Evolutionary conservation across 352 stramenopile genomes (phyloP).

Genomic region (Globisporangium cederbergense): DNA sequence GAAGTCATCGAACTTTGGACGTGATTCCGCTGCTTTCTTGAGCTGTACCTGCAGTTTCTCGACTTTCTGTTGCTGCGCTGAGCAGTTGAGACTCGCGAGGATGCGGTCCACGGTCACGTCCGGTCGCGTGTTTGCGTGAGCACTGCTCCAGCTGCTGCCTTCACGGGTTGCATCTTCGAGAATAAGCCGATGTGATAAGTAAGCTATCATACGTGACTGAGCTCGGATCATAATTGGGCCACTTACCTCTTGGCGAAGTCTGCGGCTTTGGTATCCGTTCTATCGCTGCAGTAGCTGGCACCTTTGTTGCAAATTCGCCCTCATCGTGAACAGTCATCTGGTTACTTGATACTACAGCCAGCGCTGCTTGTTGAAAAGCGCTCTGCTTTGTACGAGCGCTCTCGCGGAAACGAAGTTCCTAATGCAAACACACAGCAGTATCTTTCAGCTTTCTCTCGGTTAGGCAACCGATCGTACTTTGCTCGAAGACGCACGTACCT

Average conservation of each 20-base stretch:
- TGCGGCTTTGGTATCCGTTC: neutral
- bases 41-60: conserved; percentile 33
- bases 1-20: conserved; percentile 25
- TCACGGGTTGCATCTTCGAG: neutral
- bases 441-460: neutral
- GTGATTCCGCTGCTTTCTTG: conserved; percentile 24
- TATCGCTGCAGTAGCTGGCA: neutral
- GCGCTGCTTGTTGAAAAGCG: conserved; percentile 25
- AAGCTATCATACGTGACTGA: neutral
- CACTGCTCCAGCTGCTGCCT: neutral
- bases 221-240: neutral
- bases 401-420: conserved; percentile 37
- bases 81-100: conserved; percentile 16
- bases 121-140: neutral
- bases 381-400: conserved; percentile 11
- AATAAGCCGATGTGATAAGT: neutral
- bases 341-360: neutral
- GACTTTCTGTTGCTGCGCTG: conserved; percentile 35
- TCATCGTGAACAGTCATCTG: neutral
- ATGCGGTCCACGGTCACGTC: conserved; percentile 8
- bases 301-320: neutral
- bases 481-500: neutral
- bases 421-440: neutral
- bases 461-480: neutral
- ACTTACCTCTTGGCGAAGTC: neutral